Evolutionary conservation across 1,284 basidiomycete species (phyloP).

Genomic region (Ceratobasidium sp.): DNA sequence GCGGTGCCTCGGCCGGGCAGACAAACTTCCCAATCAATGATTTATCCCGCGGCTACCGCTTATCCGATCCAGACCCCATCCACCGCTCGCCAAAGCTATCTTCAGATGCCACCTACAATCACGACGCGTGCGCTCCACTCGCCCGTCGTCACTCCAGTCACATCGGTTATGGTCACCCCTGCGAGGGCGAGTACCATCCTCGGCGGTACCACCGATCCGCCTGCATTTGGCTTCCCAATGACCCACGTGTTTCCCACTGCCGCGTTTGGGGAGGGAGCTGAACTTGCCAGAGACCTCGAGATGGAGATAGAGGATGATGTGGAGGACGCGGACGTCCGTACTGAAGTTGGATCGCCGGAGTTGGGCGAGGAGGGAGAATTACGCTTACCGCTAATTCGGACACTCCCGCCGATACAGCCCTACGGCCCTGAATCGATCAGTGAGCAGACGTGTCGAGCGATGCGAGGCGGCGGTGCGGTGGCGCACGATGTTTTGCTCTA

Average conservation of each 20-base stretch:
- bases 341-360: background rate
- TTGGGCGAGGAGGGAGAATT: background rate
- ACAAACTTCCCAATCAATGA: background rate
- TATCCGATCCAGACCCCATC: conserved; percentile 11
- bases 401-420: background rate
- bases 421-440: background rate
- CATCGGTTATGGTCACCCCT: conserved; percentile 16
- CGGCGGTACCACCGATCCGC: conserved; percentile 9
- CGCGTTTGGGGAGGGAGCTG: background rate
- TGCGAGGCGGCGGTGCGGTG: background rate
- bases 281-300: background rate
- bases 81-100: background rate
- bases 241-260: background rate
- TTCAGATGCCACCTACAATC: conserved; percentile 5
- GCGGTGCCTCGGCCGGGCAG: conserved; percentile 1
- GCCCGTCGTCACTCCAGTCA: background rate
- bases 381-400: background rate
- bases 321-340: background rate
- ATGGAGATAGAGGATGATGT: background rate
- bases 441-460: conserved; percentile 7
- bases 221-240: conserved; percentile 20
- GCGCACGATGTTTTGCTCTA: conserved; percentile 18
- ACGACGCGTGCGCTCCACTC: background rate
- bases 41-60: background rate
- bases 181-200: conserved; percentile 25